Base-by-base conservation (phyloP, 768 basidiomycete genomes). In the Pulveroboletus sp. region DNA sequence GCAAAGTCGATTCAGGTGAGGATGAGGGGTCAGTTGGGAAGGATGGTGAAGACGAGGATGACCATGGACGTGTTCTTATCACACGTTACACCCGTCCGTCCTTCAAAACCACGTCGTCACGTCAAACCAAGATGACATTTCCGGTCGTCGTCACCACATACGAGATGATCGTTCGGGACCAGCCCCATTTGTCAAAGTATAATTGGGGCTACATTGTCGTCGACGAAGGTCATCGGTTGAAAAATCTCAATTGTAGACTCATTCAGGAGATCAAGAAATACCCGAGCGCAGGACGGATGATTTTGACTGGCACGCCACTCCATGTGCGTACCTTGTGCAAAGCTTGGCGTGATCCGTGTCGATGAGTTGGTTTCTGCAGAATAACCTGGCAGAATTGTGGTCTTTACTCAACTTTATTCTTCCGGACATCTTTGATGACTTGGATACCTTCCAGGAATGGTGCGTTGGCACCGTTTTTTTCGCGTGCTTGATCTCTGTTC, bases 361-460 rank as follows among this genome's bases (percentile, higher is more conserved):
- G 46, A 53, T 21, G 18, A 6, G 5, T 47, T 49, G 38, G 39
- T 26, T 1, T 39, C 42, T n/a, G n/a, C 63, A 99, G 90, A 98
- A 99, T 69, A 98, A 97, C 61, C 77, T 99, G 3, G 79, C 86
- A 5, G 96, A 99, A 64, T 74, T 99, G 4, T 98, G 93, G 95
- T 85, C 91, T 2, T 73, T 98, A 15, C 81, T 99, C 30, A 96
- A 96, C 64, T 99, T 97, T 60, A 89, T 98, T 51, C 77, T 98
- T 5, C 96, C 96, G 0, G 86, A 93, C 57, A 84, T 98, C 46
- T 97, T 98, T 64, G 81, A 84, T 51, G 91, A 97, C 58, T 73
- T 95, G 18, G 84, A 90, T 47, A 77, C 85, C 4, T 96, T 96
- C 73, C 90, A 95, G 68, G 82, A 92, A 62, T 93, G 90, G 93